Conservation (phyloP, 768 basidiomycete species). For the Macrolepiota albuminosa region DNA sequence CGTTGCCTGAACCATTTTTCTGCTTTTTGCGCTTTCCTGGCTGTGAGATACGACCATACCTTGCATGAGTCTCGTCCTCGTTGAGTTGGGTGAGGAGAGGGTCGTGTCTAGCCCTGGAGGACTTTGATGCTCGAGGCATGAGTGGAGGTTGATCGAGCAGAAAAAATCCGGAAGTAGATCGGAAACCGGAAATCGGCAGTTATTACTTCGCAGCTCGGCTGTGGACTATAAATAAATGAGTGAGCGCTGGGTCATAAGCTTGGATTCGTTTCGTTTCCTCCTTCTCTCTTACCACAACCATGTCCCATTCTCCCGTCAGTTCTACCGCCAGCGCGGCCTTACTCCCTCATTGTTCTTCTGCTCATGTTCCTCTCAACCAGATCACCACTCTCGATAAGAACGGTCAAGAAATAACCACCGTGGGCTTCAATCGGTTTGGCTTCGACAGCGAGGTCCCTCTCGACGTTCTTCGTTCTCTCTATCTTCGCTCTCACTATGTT, state of each 20-base stretch:
- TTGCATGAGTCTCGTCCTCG: slow-evolving; percentile 70
- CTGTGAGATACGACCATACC: slow-evolving; percentile 73
- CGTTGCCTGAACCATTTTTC: slow-evolving; percentile 39
- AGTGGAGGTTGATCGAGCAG: slow-evolving; percentile 9
- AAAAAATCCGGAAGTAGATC: slow-evolving; percentile 12
- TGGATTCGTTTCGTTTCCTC: slow-evolving; percentile 1
- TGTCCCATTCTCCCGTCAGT: slow-evolving; percentile 23
- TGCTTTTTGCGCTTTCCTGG: slow-evolving; percentile 74
- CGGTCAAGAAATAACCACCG: slow-evolving; percentile 68
- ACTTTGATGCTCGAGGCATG: slow-evolving; percentile 65
- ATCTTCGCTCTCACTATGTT: slow-evolving; percentile 79
- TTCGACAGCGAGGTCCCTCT: slow-evolving; percentile 84
- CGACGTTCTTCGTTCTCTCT: slow-evolving; percentile 80
- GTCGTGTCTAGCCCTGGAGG: slow-evolving; percentile 70
- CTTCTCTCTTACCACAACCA: slow-evolving; percentile 14
- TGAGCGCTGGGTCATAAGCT: slow-evolving; percentile 5
- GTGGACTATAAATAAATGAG: slow-evolving; percentile 9
- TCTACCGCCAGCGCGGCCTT: neutral
- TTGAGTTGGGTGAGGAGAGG: slow-evolving; percentile 82
- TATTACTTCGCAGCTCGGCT: slow-evolving; percentile 2
- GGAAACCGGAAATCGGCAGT: slow-evolving; percentile 6
- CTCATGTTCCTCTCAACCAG: slow-evolving; percentile 29
- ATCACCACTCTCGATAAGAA: slow-evolving; percentile 67
- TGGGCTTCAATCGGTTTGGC: slow-evolving; percentile 84
- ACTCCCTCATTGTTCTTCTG: neutral